A percentile compares a stretch with the other conserved stretches of the same genome.
phyloP scores from a whole-genome alignment of 257 asterid genomes.

The Solanum verrucosum region DNA sequence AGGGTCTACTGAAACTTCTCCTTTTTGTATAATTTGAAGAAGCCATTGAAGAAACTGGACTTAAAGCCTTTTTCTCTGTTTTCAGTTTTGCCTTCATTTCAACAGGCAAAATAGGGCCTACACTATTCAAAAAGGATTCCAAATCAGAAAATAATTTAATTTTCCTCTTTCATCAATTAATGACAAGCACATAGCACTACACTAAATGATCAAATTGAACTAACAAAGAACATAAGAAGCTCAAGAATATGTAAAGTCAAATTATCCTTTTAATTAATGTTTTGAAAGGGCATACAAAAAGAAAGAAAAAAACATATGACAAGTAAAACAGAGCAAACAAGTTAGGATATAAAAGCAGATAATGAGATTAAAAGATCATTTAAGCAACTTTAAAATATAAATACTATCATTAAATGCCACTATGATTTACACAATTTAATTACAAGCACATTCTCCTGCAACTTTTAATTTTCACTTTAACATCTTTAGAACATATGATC shows the following conservation, averaged over 20 bases:
- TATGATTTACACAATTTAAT: neutral
- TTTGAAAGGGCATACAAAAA: neutral
- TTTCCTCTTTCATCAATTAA: neutral
- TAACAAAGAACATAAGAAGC: neutral
- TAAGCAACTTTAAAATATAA: neutral
- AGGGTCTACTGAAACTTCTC: constrained; percentile 59
- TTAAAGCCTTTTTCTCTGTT: constrained; percentile 15
- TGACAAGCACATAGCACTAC: neutral
- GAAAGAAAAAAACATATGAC: no score
- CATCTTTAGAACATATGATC: neutral
- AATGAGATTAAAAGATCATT: neutral
- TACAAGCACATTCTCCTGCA: neutral
- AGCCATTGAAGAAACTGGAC: constrained; percentile 1
- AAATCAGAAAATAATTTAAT: neutral
- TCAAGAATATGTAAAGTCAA: neutral
- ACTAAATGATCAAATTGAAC: neutral
- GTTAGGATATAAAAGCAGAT: neutral
- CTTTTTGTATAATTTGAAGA: constrained; percentile 27
- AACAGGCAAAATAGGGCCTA: constrained; percentile 3
- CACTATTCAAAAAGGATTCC: neutral
- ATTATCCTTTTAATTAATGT: neutral
- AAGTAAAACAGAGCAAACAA: neutral
- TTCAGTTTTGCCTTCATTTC: constrained; percentile 34
- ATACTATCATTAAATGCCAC: neutral
- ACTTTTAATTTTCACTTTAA: neutral